Conservation (phyloP, 2,329 filamentous ascomycete genomes). For the Alternaria arborescens region DNA sequence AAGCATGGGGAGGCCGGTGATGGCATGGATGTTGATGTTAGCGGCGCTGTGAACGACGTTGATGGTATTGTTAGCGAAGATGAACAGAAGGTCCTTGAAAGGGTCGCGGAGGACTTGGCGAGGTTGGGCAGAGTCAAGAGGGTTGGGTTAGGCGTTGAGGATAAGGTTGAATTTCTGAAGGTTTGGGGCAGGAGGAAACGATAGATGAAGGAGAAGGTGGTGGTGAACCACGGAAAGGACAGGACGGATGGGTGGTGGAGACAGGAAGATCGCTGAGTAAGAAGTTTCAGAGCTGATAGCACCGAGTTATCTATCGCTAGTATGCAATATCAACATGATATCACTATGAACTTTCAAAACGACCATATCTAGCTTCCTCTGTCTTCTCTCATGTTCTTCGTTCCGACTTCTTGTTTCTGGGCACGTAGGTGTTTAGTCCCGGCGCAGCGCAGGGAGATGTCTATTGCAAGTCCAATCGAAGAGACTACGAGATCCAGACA, state of each 20-base stretch:
- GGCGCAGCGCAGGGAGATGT: no score
- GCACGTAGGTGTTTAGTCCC: no score
- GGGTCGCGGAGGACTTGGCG: constrained; percentile 85
- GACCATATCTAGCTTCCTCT: no score
- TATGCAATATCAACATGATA: no score
- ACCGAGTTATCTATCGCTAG: no score
- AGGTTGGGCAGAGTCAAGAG: constrained; percentile 86
- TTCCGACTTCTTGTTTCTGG: no score
- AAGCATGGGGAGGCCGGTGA: constrained; percentile 22
- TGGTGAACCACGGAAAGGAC: background rate
- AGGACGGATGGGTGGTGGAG: background rate
- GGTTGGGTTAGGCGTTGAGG: constrained; percentile 81
- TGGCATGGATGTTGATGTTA: constrained; percentile 28
- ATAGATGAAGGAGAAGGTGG: background rate
- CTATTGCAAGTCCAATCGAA: no score
- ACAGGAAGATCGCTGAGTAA: background rate
- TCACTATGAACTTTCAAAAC: no score
- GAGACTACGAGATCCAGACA: no score
- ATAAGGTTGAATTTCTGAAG: constrained; percentile 84
- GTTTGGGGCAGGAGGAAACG: constrained; percentile 65
- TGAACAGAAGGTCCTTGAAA: constrained; percentile 77
- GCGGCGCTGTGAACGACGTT: background rate
- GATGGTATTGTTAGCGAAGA: constrained; percentile 37
- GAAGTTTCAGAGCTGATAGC: background rate
- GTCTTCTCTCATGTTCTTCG: no score